A percentile compares a stretch with the other conserved stretches of the same genome.
phyloP scores from a whole-genome alignment of 1,139 yeast species.

The Pichia sp. region DNA sequence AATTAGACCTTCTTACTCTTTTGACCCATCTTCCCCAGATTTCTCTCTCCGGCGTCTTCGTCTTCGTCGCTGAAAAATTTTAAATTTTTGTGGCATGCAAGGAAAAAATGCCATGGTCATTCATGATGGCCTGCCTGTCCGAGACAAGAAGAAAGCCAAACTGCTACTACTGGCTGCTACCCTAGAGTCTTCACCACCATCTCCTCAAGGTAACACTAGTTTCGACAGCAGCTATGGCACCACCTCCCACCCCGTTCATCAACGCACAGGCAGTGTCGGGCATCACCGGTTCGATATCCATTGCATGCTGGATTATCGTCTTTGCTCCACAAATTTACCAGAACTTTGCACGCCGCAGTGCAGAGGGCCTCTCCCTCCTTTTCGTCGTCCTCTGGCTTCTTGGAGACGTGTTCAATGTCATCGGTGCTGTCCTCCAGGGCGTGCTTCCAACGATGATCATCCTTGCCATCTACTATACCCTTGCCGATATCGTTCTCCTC shows the following conservation, averaged over 20 bases:
- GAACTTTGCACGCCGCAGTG: constrained; percentile 74
- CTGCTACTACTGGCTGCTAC: neutral
- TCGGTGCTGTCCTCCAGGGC: constrained; percentile 84
- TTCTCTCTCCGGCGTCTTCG: neutral
- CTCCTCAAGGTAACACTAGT: no score
- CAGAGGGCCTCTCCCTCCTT: constrained; percentile 80
- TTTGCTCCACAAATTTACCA: constrained; percentile 97
- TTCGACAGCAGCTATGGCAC: constrained; percentile 37
- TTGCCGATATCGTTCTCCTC: constrained; percentile 80
- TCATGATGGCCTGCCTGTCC: neutral
- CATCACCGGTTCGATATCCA: constrained; percentile 84
- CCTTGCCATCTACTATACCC: constrained; percentile 83
- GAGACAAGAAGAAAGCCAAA: neutral
- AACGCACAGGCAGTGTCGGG: constrained; percentile 83
- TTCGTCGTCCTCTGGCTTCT: constrained; percentile 83
- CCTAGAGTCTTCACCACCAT: neutral
- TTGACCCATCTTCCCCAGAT: neutral
- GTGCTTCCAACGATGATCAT: constrained; percentile 90
- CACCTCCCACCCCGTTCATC: constrained; percentile 58
- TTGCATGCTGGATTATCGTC: constrained; percentile 97
- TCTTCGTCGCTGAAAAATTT: neutral
- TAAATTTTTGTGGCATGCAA: neutral
- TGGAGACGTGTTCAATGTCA: constrained; percentile 87
- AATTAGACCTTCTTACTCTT: no score
- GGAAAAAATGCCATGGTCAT: neutral